These are phyloP conservation scores for Fusarium tupiense DNA, from an alignment of 2,329 filamentous ascomycete genomes.

Conservation along the genomic window DNA sequence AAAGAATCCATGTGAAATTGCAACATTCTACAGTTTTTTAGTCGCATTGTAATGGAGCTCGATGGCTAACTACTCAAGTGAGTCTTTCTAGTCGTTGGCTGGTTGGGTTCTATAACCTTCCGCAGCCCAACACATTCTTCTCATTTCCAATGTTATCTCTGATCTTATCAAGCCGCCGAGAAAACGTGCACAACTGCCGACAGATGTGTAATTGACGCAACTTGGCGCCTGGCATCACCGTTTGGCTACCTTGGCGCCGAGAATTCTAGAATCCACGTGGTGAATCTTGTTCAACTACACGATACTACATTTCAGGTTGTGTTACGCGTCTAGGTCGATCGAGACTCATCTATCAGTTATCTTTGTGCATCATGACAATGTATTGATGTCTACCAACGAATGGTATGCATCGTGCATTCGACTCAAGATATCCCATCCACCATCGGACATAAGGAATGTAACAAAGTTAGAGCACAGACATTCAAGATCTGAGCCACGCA, in stretches of 20 bases:
- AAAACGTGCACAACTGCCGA: not conserved
- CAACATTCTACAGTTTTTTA: rapidly evolving
- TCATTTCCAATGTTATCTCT: not conserved
- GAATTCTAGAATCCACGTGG: not conserved
- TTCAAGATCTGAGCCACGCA: not conserved
- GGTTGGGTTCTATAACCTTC: no score
- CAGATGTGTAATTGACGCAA: not conserved
- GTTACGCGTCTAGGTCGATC: not conserved
- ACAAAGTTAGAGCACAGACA: not conserved
- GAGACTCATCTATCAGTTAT: not conserved
- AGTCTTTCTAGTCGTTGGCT: not conserved
- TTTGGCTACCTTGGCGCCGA: constrained; percentile 1
- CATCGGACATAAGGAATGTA: not conserved
- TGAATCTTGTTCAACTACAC: not conserved
- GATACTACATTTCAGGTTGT: not conserved
- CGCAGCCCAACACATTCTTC: not conserved
- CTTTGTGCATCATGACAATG: rapidly evolving
- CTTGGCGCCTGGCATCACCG: not conserved
- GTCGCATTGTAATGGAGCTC: not conserved
- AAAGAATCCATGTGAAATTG: rapidly evolving
- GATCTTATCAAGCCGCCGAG: not conserved
- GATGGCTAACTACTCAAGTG: no score
- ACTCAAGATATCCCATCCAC: not conserved
- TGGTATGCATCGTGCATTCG: not conserved
- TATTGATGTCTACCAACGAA: not conserved